Percentiles rank a stretch among this genome's conserved stretches.
phyloP scores from a whole-genome alignment of 108 stramenopile species.

The Pseudonitzschia delicatissima region DNA sequence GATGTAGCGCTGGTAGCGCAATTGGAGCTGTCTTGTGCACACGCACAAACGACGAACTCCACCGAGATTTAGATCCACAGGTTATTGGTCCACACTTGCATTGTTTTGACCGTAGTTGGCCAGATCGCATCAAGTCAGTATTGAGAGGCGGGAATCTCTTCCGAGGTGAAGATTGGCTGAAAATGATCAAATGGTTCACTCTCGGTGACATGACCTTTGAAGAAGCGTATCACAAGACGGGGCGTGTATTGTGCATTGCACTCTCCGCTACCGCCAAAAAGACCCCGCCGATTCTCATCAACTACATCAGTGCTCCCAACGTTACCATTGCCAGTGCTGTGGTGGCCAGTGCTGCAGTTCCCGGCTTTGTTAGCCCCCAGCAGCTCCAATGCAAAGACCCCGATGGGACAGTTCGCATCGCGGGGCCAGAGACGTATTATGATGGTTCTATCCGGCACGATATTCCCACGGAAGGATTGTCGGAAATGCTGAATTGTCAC shows the following conservation, averaged over 20 bases:
- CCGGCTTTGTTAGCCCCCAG: constrained; percentile 83
- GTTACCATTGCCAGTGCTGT: constrained; percentile 93
- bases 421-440: constrained; percentile 57
- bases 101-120: constrained; percentile 70
- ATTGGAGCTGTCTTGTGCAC: constrained; percentile 91
- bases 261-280: constrained; percentile 87
- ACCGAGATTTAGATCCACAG: constrained; percentile 62
- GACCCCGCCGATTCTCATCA: constrained; percentile 90
- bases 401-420: constrained; percentile 63
- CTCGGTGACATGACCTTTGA: constrained; percentile 90
- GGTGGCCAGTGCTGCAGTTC: constrained; percentile 84
- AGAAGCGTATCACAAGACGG: constrained; percentile 96
- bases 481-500: constrained; percentile 94
- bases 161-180: constrained; percentile 70
- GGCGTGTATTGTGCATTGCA: constrained; percentile 95
- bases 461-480: constrained; percentile 85
- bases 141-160: constrained; percentile 63
- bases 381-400: constrained; percentile 71
- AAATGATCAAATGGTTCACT: constrained; percentile 75
- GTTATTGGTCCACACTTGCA: constrained; percentile 47
- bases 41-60: constrained; percentile 88
- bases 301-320: constrained; percentile 95
- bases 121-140: constrained; percentile 50
- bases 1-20: constrained; percentile 93
- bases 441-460: constrained; percentile 89